Conservation (phyloP, 441 rosid species). For the Gossypium aridum region DNA sequence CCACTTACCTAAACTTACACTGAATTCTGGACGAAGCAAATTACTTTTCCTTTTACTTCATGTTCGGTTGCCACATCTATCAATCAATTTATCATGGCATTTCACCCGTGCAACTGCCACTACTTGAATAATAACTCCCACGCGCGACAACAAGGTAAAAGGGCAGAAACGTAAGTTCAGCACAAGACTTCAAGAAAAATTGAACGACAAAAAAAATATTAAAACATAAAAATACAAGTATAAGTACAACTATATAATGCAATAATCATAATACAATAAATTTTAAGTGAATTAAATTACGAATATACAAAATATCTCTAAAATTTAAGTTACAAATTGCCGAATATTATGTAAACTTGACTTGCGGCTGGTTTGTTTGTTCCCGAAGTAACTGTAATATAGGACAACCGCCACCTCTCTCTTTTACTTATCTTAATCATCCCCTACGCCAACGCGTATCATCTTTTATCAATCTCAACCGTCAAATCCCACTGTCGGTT, state of each 20-base stretch:
- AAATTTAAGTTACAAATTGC: too few species aligned
- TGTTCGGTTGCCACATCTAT: not conserved
- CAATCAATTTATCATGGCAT: not conserved
- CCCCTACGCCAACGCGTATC: not conserved
- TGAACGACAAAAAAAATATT: too few species aligned
- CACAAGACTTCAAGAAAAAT: too few species aligned
- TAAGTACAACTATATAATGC: too few species aligned
- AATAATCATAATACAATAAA: too few species aligned
- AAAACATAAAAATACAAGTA: too few species aligned
- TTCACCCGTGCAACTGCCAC: not conserved
- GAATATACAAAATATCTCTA: too few species aligned
- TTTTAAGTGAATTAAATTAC: too few species aligned
- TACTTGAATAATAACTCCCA: not conserved
- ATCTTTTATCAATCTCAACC: not conserved
- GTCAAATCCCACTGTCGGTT: not conserved
- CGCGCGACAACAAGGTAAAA: not conserved
- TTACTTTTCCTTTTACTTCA: not conserved
- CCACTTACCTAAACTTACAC: too few species aligned
- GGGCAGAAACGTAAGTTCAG: not conserved
- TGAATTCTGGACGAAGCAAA: too few species aligned
- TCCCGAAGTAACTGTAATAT: conserved; percentile 30
- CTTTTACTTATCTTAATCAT: not conserved
- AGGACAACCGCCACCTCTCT: conserved; percentile 10
- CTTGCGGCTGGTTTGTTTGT: not conserved
- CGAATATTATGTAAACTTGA: too few species aligned